These are phyloP conservation scores for Ophidiomyces ophidiicola DNA, from an alignment of 2,329 filamentous ascomycete species.

Conservation along the genomic window DNA sequence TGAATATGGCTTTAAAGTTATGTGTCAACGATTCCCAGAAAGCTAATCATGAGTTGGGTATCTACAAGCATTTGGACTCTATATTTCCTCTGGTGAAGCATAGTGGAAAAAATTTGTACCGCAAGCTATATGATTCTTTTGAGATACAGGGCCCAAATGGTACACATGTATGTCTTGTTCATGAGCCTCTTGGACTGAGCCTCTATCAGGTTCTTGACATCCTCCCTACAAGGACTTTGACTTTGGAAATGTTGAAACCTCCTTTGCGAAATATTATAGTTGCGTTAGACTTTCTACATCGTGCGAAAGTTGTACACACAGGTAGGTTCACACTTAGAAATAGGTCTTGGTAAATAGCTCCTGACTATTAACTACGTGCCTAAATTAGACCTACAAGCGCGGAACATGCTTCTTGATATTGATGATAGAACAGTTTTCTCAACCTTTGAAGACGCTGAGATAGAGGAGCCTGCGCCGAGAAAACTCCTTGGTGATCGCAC, in stretches of 20 bases:
- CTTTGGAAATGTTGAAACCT: conserved; percentile 11
- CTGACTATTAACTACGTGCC: neutral
- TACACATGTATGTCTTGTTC: conserved; percentile 12
- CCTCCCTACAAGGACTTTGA: conserved; percentile 4
- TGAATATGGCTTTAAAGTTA: conserved; percentile 2
- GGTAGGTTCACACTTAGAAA: neutral
- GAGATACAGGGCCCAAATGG: conserved; percentile 10
- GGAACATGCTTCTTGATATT: conserved; percentile 13
- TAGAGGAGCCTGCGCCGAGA: conserved; percentile 9
- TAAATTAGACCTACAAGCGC: conserved; percentile 9
- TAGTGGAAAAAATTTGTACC: conserved; percentile 6
- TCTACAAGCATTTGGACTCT: conserved; percentile 10
- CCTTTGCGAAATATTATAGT: conserved; percentile 10
- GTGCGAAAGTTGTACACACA: conserved; percentile 8
- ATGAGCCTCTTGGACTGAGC: conserved; percentile 13
- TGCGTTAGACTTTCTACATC: conserved; percentile 8
- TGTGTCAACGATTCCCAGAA: conserved; percentile 5
- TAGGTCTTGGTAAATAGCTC: neutral
- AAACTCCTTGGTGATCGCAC: conserved; percentile 13
- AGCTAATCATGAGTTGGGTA: conserved; percentile 6
- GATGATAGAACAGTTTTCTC: conserved; percentile 7
- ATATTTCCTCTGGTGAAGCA: conserved; percentile 6
- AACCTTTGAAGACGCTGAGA: conserved; percentile 12
- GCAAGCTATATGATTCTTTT: conserved; percentile 15
- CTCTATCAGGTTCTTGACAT: conserved; percentile 12